Percentiles rank a stretch among this genome's conserved stretches.
These are phyloP conservation scores for Sarocladium kiliense DNA, from an alignment of 2,329 filamentous ascomycete genomes.

Conservation along the genomic window DNA sequence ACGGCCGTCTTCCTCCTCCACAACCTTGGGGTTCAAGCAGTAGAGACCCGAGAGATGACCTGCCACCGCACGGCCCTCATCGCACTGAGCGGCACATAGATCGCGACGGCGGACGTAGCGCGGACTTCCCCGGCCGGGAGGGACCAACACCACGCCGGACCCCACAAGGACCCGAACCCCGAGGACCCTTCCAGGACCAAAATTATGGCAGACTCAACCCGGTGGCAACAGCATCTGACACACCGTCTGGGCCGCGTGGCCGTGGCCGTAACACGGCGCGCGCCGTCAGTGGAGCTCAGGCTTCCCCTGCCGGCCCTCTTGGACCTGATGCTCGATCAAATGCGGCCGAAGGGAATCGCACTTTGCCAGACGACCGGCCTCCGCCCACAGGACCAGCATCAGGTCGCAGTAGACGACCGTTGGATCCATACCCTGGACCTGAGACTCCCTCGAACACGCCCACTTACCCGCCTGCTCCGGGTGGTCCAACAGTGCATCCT, in stretches of 20 bases:
- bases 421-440: conserved; percentile 9
- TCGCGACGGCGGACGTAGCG: conserved; percentile 23
- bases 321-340: conserved; percentile 30
- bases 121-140: conserved; percentile 15
- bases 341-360: conserved; percentile 31
- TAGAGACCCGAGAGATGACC: conserved; percentile 27
- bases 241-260: conserved; percentile 52
- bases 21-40: conserved; percentile 19
- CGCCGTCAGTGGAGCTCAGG: conserved; percentile 14
- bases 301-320: neutral
- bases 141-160: conserved; percentile 21
- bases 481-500: conserved; percentile 38
- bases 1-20: conserved; percentile 33
- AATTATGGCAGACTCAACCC: conserved; percentile 59
- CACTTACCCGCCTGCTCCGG: neutral
- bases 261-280: conserved; percentile 40
- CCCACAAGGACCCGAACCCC: conserved; percentile 1
- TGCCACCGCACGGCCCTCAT: conserved; percentile 21
- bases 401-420: conserved; percentile 33
- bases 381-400: conserved; percentile 50
- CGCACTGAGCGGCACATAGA: conserved; percentile 34
- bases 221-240: conserved; percentile 37
- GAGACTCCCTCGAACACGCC: neutral
- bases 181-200: conserved; percentile 45
- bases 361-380: conserved; percentile 41